Conservation (phyloP, 1,139 yeast genomes). For the Magnusiomyces fungicola region DNA sequence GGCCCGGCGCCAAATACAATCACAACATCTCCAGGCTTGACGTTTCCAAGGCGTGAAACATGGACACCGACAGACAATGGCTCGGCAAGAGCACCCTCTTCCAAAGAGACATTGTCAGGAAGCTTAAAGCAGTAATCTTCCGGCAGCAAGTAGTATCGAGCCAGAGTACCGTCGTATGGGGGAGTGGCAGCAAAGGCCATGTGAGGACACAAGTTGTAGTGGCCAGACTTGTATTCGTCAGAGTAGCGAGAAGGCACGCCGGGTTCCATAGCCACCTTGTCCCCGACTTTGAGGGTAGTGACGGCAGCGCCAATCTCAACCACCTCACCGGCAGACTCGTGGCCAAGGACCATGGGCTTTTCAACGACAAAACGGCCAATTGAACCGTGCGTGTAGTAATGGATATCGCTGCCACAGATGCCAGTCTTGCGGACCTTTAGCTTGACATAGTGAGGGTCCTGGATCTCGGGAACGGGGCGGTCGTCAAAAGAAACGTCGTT, state of each 20-base stretch:
- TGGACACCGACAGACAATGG: slow-evolving; percentile 86
- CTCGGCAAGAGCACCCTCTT: slow-evolving; percentile 84
- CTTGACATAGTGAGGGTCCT: slow-evolving; percentile 61
- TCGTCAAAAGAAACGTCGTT: slow-evolving; percentile 60
- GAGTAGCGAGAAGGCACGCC: slow-evolving; percentile 76
- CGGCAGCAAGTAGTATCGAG: slow-evolving; percentile 66
- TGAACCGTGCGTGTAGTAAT: slow-evolving; percentile 70
- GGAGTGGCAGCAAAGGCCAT: slow-evolving; percentile 91
- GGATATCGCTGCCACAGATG: slow-evolving; percentile 84
- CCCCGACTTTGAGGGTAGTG: slow-evolving; percentile 34
- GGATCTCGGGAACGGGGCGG: slow-evolving; percentile 55
- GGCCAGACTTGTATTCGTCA: slow-evolving; percentile 66
- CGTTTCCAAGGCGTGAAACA: slow-evolving; percentile 62
- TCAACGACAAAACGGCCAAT: slow-evolving; percentile 49
- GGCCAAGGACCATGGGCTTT: slow-evolving; percentile 46
- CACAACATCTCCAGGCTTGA: slow-evolving; percentile 65
- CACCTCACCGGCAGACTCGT: slow-evolving; percentile 67
- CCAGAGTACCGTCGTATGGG: slow-evolving; percentile 59
- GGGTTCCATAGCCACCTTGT: slow-evolving; percentile 61
- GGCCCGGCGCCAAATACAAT: slow-evolving; percentile 93
- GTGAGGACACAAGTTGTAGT: slow-evolving; percentile 71
- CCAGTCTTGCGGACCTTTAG: slow-evolving; percentile 75
- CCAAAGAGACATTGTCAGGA: slow-evolving; percentile 68
- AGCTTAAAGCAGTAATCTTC: slow-evolving; percentile 76
- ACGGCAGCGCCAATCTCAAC: slow-evolving; percentile 60